A percentile compares a stretch with the other conserved stretches of the same genome.
These are phyloP conservation scores for Fusarium armeniacum DNA, from an alignment of 2,329 filamentous ascomycete genomes.

Conservation along the genomic window DNA sequence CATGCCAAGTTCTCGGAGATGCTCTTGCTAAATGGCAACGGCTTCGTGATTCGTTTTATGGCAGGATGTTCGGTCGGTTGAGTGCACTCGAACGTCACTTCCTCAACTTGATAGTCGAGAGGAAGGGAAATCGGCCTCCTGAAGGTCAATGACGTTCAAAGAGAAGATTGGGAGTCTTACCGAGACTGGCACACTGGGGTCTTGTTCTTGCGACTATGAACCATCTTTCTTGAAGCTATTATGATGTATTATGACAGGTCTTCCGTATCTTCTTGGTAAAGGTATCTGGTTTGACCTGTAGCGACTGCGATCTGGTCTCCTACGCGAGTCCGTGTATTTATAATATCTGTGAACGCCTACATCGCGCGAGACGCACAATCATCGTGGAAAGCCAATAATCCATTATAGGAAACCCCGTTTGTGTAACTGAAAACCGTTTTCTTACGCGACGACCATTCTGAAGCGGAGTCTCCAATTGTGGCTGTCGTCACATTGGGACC, in stretches of 20 bases:
- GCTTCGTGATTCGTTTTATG: neutral
- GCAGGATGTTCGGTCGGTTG: neutral
- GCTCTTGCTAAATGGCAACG: neutral
- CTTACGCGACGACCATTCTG: neutral
- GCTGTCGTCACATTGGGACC: neutral
- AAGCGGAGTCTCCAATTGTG: neutral
- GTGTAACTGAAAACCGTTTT: accelerated
- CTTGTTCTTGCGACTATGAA: constrained; percentile 2
- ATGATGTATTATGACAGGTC: accelerated
- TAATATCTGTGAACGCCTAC: accelerated
- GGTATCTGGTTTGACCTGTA: too few species aligned
- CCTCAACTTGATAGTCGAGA: neutral
- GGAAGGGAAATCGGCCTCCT: neutral
- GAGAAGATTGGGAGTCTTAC: neutral
- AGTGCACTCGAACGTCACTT: neutral
- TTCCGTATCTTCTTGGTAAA: too few species aligned
- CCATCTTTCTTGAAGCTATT: neutral
- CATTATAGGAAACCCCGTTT: neutral
- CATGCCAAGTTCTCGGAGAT: neutral
- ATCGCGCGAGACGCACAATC: neutral
- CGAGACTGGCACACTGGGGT: neutral
- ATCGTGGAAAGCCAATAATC: neutral
- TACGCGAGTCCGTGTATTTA: neutral
- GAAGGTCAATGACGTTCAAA: neutral
- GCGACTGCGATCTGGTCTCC: accelerated